Evolutionary conservation across 208 protist genomes (phyloP), one percentile per base, ranked within the genome.

Genomic region (Trypanosoma avium): DNA sequence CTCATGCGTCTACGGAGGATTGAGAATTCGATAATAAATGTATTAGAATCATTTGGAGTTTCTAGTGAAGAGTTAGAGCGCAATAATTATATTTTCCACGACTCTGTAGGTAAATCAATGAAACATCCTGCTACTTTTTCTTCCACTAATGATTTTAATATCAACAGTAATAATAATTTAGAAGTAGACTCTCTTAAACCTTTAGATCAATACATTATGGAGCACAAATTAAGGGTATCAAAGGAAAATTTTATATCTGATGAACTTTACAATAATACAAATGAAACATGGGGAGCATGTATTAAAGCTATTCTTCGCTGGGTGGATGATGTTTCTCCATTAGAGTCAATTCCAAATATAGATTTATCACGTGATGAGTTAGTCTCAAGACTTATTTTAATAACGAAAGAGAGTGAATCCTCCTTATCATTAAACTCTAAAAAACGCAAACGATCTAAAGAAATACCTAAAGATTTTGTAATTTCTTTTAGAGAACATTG

Each of bases 1-100:
- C 63, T 92, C 6, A 74, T 75, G 29, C 77, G 79, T 47, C 59
- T 95, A 9, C 79, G 60, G 10, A 77, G 70, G 2, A 59, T 94
- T 40, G 60, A 88, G 61, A 69, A 73, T 0, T 56, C 35, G 12
- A 46, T 91, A 0, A 4, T 84, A 5, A 66, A 40, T 24, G 48
- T 43, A 15, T 43, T 65, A 32, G 48, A 55, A 26, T 56, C 60
- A n/a, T 9, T 66, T 38, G 60, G 35, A 10, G 32, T 55, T 12
- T 12, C 1, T 17, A 35, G 48, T 2, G 24, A 66, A n/a, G 21
- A 58, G 35, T 47, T 66, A 21, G n/a, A 22, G 35, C 6, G 21
- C 24, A 46, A 46, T 27, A 40, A 40, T 26, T 49, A 13, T 15
- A n/a, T 22, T 17, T 49, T 19, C 19, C 24, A 3, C n/a, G 55